Percentiles rank a stretch among this genome's conserved stretches.
Evolutionary conservation across 1,139 yeast species (phyloP).

Genomic region (Kurtzmaniella quercitrusa): DNA sequence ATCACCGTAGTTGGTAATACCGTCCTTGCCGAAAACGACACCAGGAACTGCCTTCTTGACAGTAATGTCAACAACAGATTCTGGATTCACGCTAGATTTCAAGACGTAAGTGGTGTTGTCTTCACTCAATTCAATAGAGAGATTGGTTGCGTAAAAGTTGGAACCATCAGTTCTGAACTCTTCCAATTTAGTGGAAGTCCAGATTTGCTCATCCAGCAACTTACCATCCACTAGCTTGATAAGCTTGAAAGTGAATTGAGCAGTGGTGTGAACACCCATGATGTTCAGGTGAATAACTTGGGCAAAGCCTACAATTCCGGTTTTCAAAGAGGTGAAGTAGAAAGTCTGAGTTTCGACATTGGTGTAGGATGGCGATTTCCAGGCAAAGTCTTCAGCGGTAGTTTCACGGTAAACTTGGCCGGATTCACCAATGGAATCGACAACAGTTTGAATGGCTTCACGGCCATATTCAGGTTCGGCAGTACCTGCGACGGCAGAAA

Average conservation of each 20-base stretch:
- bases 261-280: constrained; percentile 84
- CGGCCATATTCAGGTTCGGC: constrained; percentile 97
- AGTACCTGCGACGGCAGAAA: constrained; percentile 92
- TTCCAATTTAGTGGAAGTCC: constrained; percentile 91
- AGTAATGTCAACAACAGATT: constrained; percentile 68
- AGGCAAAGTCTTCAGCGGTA: constrained; percentile 60
- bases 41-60: constrained; percentile 70
- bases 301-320: constrained; percentile 78
- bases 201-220: constrained; percentile 41
- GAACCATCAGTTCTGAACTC: constrained; percentile 75
- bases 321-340: constrained; percentile 64
- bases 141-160: constrained; percentile 70
- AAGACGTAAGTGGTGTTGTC: constrained; percentile 55
- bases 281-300: constrained; percentile 93
- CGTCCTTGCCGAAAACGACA: constrained; percentile 86
- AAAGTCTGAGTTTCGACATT: constrained; percentile 95
- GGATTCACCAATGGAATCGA: constrained; percentile 51
- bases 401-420: constrained; percentile 46
- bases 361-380: constrained; percentile 74
- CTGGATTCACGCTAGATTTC: constrained; percentile 62
- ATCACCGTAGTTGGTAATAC: constrained; percentile 80
- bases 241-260: constrained; percentile 89
- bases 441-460: constrained; percentile 84
- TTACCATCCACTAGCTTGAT: constrained; percentile 51
- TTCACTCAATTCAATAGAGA: constrained; percentile 59